Base-by-base conservation (phyloP, 371 early-diverging fungal genomes). In the Mortierella sp. region DNA sequence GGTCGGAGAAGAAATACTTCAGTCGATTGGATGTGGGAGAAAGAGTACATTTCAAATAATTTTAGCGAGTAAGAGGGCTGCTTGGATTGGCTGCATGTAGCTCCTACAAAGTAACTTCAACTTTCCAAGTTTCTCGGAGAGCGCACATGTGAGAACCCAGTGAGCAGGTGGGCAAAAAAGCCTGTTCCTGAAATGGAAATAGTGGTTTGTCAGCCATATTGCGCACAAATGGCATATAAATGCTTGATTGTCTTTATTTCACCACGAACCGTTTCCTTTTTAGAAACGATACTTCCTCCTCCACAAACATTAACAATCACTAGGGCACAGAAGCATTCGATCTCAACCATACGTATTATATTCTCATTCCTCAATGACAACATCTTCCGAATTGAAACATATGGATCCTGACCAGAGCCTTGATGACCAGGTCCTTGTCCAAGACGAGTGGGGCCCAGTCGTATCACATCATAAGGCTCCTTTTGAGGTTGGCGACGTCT, bases 401-500 rank as follows among this genome's bases (percentile, higher is more conserved):
- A 49, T 47, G 42, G 73, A 71, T 40, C 63, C 71, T 1, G 65
- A 66, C 2, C 43, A 29, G n/a, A 64, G 61, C 42, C 59, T 55
- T 26, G 66, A 66, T 19, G 57, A 70, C 32, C 68, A 72, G n/a
- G 68, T 59, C 26, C 61, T 72, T 7, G 62, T 70, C 40, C 62
- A 66, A 32, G 80, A 79, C 62, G 80, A 79, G 47, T 79, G 74
- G 70, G 80, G 80, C 8, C 80, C 80, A 3, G 37, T 34, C 0
- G 43, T 79, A 58, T 61, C 61, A 13, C 80, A 79, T 34, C 47
- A 62, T 57, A 69, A 68, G 34, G 74, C 74, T 5, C 67, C 67
- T 17, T 79, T 79, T 34, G 80, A 73, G 59, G 13, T 79, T 43
- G 80, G 80, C 34, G 80, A 79, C 43, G 70, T 79, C 34, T 73